Percentiles rank a stretch among this genome's conserved stretches.
phyloP scores from a whole-genome alignment of 208 protist genomes.

The Porcisia deanei region DNA sequence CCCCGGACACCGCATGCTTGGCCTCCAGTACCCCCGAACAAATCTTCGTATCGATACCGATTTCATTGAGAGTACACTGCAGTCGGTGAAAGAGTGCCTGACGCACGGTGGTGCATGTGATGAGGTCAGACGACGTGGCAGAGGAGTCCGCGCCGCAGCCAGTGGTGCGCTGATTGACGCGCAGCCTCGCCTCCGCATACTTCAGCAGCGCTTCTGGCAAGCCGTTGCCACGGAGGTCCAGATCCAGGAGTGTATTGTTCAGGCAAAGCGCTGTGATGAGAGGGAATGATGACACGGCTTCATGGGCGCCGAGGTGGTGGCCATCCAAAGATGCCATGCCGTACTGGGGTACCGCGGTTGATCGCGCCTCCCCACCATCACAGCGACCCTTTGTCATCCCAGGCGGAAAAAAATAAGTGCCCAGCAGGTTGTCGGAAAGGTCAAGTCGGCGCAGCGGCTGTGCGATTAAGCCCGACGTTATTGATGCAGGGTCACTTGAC shows the following conservation, averaged over 20 bases:
- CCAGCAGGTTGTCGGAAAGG: conserved; percentile 35
- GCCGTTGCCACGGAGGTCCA: conserved; percentile 47
- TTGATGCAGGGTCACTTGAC: not conserved
- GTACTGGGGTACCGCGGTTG: not conserved
- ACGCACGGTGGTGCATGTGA: not conserved
- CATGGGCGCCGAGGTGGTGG: not conserved
- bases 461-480: not conserved
- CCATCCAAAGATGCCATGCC: not conserved
- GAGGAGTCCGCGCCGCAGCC: too few species aligned
- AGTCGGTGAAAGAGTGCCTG: not conserved
- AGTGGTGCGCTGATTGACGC: conserved; percentile 40
- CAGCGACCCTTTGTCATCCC: not conserved
- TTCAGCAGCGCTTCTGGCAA: conserved; percentile 40
- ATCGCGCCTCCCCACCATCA: not conserved
- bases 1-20: not conserved
- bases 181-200: conserved; percentile 57
- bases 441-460: conserved; percentile 19
- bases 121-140: not conserved
- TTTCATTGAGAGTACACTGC: not conserved
- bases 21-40: not conserved
- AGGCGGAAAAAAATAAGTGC: conserved; percentile 16
- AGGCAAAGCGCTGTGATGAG: conserved; percentile 58
- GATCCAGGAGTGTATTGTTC: conserved; percentile 46
- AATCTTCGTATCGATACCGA: not conserved
- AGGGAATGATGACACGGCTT: conserved; percentile 33